Evolutionary conservation across 202 grass and related monocot species (phyloP), one percentile per base, ranked within the genome.

Genomic region (Schoenoplectus tabernaemontani): DNA sequence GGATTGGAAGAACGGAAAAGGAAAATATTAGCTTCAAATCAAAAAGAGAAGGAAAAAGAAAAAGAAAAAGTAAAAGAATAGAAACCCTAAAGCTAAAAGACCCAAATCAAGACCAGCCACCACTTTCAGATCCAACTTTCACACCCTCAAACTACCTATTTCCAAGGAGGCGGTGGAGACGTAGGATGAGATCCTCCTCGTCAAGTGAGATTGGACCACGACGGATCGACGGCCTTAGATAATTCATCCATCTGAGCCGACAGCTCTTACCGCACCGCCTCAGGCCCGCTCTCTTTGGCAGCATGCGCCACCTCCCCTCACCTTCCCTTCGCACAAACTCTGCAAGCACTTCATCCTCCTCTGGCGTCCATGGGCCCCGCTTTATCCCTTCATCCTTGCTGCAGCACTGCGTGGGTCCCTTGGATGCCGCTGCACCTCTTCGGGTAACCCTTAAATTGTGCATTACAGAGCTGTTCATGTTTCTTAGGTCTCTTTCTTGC

Each of bases 171-270:
- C 88, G 86, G 83, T 96, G 93, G 83, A 97, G 90, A 66, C 93
- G 93, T 26, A 93, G 68, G 83, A 97, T 97, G 90, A 97, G 86
- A 77, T 97, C 93, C 80, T 93, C 93, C 84, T 97, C 93, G 58
- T 90, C 86, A 69, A 75, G 82, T 38, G 88, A 73, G 74, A 97
- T 97, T 34, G 90, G 93, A 4, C 88, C 87, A 64, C 85, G 93
- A 64, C 90, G 91, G 82, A 96, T 90, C 37, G 89, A 82, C 7
- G 93, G 93, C 34, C 93, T 24, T 69, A 97, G 91, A 83, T 97
- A 97, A 81, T 97, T 97, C 89, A 97, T 89, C 93, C 87, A 88
- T 30, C 87, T 69, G 53, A 88, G 79, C 0, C 87, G 87, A 61
- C 87, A 88, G 83, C 87, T 88, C 83, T 88, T 88, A 20, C 87